Evolutionary conservation across 177 flowering plant species (phyloP).

Genomic region (Tripterygium wilfordii): DNA sequence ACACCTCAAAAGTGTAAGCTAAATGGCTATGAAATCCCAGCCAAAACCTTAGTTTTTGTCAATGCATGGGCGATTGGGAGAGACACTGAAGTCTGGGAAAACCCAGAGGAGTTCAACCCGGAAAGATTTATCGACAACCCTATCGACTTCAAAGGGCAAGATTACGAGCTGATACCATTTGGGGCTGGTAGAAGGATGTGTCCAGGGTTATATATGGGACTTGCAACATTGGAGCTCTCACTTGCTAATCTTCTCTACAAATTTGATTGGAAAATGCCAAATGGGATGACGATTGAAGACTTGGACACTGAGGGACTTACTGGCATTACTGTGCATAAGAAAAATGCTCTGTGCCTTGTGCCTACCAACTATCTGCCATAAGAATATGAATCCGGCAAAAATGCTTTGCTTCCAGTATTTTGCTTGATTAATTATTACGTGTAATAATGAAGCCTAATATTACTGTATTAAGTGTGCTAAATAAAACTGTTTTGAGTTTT

Average conservation of each 20-base stretch:
- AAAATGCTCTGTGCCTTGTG: too few species aligned
- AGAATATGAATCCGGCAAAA: too few species aligned
- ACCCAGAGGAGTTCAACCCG: conserved; percentile 24
- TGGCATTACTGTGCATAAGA: too few species aligned
- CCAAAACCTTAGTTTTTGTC: conserved; percentile 17
- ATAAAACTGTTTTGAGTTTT: too few species aligned
- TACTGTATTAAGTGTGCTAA: too few species aligned
- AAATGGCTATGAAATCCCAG: conserved; percentile 14
- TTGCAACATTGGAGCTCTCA: conserved; percentile 7
- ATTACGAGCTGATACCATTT: too few species aligned
- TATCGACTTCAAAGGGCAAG: too few species aligned
- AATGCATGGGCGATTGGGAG: too few species aligned
- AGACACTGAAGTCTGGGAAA: conserved; percentile 26
- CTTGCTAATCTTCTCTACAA: conserved; percentile 13
- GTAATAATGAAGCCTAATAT: too few species aligned
- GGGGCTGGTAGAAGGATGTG: conserved; percentile 20
- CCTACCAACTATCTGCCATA: too few species aligned
- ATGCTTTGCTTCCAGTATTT: too few species aligned
- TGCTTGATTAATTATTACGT: too few species aligned
- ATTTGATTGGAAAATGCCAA: conserved; percentile 24
- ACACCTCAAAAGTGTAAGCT: conserved; percentile 10
- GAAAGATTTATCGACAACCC: conserved; percentile 21
- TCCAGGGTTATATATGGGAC: conserved; percentile 25
- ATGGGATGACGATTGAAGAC: conserved; percentile 14
- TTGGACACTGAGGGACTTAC: conserved; percentile 13